A percentile compares a stretch with the other conserved stretches of the same genome.
phyloP scores from a whole-genome alignment of 345 rosid genomes.

The Sonneratia alba region DNA sequence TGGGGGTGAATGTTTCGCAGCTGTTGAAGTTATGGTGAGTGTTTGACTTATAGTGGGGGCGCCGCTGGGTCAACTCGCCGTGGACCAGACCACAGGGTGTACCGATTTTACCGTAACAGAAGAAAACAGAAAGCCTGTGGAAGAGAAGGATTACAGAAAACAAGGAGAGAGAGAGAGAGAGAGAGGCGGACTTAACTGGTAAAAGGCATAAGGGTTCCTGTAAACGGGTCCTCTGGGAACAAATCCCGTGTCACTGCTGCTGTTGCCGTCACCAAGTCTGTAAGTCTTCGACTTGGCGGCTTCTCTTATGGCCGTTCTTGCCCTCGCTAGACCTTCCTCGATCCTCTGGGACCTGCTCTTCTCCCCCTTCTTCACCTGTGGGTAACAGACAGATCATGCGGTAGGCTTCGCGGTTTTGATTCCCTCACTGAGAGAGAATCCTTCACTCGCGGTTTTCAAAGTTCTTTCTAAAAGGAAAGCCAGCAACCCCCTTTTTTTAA shows the following conservation, averaged over 20 bases:
- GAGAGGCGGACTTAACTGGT: constrained; percentile 43
- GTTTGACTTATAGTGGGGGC: not conserved
- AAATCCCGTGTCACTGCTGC: constrained; percentile 11
- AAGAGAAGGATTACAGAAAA: not conserved
- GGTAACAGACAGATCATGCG: not conserved
- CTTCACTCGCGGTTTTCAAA: no score
- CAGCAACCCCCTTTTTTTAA: no score
- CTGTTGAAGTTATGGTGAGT: not conserved
- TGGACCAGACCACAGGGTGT: not conserved
- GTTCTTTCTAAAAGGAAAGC: no score
- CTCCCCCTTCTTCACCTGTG: constrained; percentile 5
- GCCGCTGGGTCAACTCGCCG: not conserved
- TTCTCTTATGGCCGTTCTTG: constrained; percentile 46
- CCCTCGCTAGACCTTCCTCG: constrained; percentile 50
- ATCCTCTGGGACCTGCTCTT: constrained; percentile 18
- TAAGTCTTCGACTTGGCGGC: constrained; percentile 30
- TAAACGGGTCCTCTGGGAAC: constrained; percentile 46
- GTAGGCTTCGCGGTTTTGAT: no score
- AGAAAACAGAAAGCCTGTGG: not conserved
- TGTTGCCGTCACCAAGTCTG: not conserved
- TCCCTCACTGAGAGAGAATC: no score
- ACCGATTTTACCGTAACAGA: not conserved
- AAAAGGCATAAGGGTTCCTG: constrained; percentile 49
- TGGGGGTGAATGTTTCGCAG: not conserved
- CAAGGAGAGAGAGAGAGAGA: not conserved